Percentiles rank a stretch among this genome's conserved stretches.
phyloP scores from a whole-genome alignment of 495 filamentous ascomycete genomes.

The Sordaria brevicollis region DNA sequence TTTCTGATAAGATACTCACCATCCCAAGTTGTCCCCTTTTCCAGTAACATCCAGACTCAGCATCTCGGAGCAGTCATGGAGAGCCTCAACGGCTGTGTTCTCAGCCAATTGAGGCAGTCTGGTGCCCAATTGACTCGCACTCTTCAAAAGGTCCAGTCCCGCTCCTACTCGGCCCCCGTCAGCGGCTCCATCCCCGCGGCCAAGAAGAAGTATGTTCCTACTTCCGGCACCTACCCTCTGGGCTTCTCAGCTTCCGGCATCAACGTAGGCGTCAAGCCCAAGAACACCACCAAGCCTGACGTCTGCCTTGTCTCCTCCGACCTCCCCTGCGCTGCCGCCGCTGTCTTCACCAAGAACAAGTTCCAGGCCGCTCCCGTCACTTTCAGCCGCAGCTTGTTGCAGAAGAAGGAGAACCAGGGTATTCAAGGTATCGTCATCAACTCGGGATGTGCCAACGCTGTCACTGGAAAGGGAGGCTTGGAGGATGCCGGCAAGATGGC shows the following conservation, averaged over 20 bases:
- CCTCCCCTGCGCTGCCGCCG: constrained; percentile 79
- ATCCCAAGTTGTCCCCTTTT: not conserved
- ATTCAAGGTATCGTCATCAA: constrained; percentile 84
- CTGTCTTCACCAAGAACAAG: constrained; percentile 96
- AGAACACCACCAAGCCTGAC: constrained; percentile 81
- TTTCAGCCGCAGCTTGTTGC: constrained; percentile 62
- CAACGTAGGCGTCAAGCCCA: constrained; percentile 87
- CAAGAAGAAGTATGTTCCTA: constrained; percentile 84
- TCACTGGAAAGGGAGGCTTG: constrained; percentile 84
- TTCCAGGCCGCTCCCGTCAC: constrained; percentile 95
- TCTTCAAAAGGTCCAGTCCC: constrained; percentile 1
- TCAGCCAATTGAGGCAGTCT: constrained; percentile 21
- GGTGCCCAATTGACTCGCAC: constrained; percentile 15
- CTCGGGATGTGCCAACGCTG: constrained; percentile 93
- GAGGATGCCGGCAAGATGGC: constrained; percentile 86
- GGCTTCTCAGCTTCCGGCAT: constrained; percentile 83
- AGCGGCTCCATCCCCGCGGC: constrained; percentile 54
- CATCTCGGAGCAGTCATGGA: constrained; percentile 11
- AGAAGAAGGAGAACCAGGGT: constrained; percentile 53
- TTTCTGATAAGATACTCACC: not conserved
- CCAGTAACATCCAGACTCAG: not conserved
- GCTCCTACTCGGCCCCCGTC: constrained; percentile 50
- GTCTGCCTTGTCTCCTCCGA: constrained; percentile 83
- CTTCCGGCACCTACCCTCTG: constrained; percentile 72
- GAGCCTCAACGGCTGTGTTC: constrained; percentile 11